Conservation (phyloP, 306 rosid species). For the Sechiopsis laciniata region DNA sequence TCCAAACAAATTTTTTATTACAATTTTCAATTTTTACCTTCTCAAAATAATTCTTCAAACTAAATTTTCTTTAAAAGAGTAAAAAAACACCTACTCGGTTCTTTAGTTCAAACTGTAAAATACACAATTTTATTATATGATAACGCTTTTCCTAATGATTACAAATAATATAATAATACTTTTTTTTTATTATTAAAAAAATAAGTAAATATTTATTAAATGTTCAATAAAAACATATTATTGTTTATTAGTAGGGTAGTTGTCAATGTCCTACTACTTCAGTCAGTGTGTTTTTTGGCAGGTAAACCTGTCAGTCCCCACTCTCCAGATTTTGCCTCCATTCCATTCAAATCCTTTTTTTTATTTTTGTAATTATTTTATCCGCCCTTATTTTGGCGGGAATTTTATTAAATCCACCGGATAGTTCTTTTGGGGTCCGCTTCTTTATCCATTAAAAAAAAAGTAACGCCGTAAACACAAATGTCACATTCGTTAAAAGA, state of each 20-base stretch:
- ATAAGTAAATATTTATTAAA: no score
- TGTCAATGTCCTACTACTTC: background rate
- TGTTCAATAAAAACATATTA: background rate
- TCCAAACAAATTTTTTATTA: no score
- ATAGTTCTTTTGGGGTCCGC: constrained; percentile 22
- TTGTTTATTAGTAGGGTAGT: background rate
- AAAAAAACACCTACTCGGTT: no score
- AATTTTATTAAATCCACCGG: constrained; percentile 14
- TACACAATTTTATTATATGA: background rate
- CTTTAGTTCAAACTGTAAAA: background rate
- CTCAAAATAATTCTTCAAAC: no score
- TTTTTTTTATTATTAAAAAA: no score
- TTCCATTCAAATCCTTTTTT: background rate
- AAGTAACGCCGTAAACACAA: background rate
- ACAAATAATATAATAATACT: no score
- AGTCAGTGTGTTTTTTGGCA: constrained; percentile 14
- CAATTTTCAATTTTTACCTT: no score
- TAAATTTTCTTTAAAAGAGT: no score
- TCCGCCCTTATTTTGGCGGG: constrained; percentile 16
- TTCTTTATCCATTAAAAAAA: background rate
- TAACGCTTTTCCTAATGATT: no score
- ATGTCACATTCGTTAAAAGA: constrained; percentile 18
- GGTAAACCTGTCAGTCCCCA: constrained; percentile 17
- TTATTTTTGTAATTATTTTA: background rate
- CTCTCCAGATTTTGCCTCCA: background rate